Evolutionary conservation across 192 early-diverging fungal genomes (phyloP), one percentile per base, ranked within the genome.

Genomic region (Linnemannia zychae): DNA sequence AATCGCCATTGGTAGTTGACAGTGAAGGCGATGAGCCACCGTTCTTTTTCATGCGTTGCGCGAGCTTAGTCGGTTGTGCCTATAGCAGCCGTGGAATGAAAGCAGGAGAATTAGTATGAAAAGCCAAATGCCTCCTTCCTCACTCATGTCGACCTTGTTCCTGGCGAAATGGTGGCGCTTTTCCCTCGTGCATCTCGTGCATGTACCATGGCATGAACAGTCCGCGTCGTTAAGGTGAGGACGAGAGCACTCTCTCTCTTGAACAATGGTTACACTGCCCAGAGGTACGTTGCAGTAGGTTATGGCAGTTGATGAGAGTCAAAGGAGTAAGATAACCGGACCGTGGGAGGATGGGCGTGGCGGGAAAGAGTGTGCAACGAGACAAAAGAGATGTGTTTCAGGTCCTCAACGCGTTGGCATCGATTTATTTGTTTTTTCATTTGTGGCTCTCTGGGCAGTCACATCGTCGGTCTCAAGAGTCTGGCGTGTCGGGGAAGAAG

Each of bases 401-500:
- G 13, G 13, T 24, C 7, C 7, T 66, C 28, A 28, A 13, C 4
- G 13, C 31, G 66, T 7, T 15, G 3, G 28, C 34, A 0, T 7
- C 24, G 17, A 31, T 18, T 36, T 40, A 28, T 44, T 44, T 44
- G 40, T 57, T 57, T 57, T 57, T 57, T n/a, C 53, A 57, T 57
- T 68, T 38, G 34, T 38, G 15, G 20, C 12, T 38, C 17, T 31
- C 7, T 33, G 15, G 33, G 34, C 67, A 69, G 67, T 40, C 67
- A 69, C 67, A n/a, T 13, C 1, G 9, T 68, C 36, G 16, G n/a
- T n/a, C 67, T 36, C 22, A 13, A 5, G 22, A n/a, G 36, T 70
- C 67, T 67, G 3, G 20, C 34, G 68, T 3, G 4, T 52, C 33
- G 11, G 80, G 86, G 74, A 96, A 94, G 86, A 97, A 97, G 49